Percentiles rank a stretch among this genome's conserved stretches.
Evolutionary conservation across 371 early-diverging fungal genomes (phyloP).

Genomic region (Choanephora cucurbitarum): DNA sequence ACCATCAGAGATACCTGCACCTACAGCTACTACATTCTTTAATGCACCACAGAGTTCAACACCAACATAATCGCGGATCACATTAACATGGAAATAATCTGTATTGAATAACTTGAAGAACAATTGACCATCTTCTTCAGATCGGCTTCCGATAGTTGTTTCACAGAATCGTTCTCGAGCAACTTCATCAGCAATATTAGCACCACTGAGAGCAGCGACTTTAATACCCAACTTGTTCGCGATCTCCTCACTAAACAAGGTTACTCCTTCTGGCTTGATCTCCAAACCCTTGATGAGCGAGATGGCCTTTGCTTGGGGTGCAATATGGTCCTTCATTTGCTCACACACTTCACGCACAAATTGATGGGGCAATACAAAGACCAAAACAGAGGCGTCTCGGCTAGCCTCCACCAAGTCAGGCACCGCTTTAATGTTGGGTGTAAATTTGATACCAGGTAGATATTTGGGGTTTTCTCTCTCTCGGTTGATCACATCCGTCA

Average conservation of each 20-base stretch:
- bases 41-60: constrained; percentile 98
- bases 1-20: constrained; percentile 95
- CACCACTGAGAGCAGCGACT: constrained; percentile 93
- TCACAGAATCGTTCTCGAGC: constrained; percentile 95
- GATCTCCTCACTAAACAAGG: constrained; percentile 89
- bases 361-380: constrained; percentile 98
- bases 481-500: constrained; percentile 94
- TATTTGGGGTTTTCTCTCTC: constrained; percentile 96
- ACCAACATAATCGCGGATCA: constrained; percentile 87
- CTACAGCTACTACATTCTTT: constrained; percentile 98
- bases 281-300: constrained; percentile 97
- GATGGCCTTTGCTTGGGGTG: constrained; percentile 79
- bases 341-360: constrained; percentile 87
- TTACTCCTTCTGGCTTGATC: constrained; percentile 71
- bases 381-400: constrained; percentile 82
- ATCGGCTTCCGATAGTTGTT: constrained; percentile 88
- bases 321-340: constrained; percentile 67
- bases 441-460: constrained; percentile 89
- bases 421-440: constrained; percentile 84
- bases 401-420: constrained; percentile 81
- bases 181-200: constrained; percentile 99
- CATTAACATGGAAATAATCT: constrained; percentile 83
- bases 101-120: constrained; percentile 88
- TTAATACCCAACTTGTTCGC: constrained; percentile 74
- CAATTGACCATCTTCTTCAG: constrained; percentile 71